These are phyloP conservation scores for Fusarium sp. DNA, from an alignment of 2,329 filamentous ascomycete species.

Conservation along the genomic window DNA sequence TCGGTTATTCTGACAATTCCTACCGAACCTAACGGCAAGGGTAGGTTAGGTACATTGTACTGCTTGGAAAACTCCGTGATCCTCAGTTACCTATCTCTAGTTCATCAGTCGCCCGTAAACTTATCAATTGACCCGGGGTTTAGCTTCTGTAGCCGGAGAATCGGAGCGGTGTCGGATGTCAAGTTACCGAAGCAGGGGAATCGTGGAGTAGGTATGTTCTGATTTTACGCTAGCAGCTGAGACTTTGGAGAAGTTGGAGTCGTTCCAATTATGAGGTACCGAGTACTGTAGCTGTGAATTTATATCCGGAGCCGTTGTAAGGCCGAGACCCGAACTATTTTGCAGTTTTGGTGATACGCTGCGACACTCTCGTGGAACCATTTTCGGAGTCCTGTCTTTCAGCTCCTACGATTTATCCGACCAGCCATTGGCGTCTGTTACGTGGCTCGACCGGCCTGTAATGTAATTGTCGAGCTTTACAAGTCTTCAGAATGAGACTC, in stretches of 20 bases:
- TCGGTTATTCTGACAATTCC: constrained; percentile 14
- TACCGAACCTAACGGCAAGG: constrained; percentile 18
- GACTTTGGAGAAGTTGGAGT: constrained; percentile 24
- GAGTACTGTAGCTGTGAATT: not conserved
- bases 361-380: constrained; percentile 7
- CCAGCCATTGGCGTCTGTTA: constrained; percentile 23
- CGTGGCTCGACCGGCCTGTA: constrained; percentile 21
- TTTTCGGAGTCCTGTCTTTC: not conserved
- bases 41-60: constrained; percentile 8
- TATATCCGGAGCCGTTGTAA: constrained; percentile 36
- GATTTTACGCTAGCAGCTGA: constrained; percentile 19
- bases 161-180: constrained; percentile 29
- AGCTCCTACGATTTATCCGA: not conserved
- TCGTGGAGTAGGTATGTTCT: constrained; percentile 9
- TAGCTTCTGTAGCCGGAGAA: constrained; percentile 24
- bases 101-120: constrained; percentile 4
- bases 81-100: constrained; percentile 26
- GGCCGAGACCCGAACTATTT: constrained; percentile 34
- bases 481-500: constrained; percentile 40
- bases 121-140: constrained; percentile 23
- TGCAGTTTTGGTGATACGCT: constrained; percentile 19
- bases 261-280: not conserved
- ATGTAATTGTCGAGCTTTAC: constrained; percentile 36
- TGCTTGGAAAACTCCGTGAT: constrained; percentile 17
- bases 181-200: constrained; percentile 25